Conservation (phyloP, 2,329 filamentous ascomycete species). For the Huntiella abstrusa region DNA sequence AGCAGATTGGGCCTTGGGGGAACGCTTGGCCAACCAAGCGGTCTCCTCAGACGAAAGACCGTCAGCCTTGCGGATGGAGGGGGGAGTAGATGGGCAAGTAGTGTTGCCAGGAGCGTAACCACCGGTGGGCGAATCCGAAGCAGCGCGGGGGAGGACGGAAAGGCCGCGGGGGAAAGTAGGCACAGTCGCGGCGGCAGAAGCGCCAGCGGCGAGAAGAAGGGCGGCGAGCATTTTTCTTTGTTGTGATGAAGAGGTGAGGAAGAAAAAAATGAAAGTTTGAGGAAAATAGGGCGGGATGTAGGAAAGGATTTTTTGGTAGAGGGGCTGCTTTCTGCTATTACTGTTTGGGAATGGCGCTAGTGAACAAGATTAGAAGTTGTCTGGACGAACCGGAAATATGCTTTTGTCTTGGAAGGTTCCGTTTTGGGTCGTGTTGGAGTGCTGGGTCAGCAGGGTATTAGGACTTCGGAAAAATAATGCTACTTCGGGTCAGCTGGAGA, state of each 20-base stretch:
- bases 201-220: constrained; percentile 8
- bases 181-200: constrained; percentile 1
- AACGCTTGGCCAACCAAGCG: constrained; percentile 52
- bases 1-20: constrained; percentile 54
- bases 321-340: no score
- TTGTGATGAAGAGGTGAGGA: not conserved
- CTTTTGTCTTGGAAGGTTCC: no score
- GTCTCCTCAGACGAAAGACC: constrained; percentile 46
- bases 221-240: constrained; percentile 8
- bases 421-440: no score
- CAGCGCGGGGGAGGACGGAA: constrained; percentile 15
- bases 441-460: no score
- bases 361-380: no score
- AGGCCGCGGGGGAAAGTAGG: not conserved
- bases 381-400: no score
- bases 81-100: constrained; percentile 49
- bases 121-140: constrained; percentile 25
- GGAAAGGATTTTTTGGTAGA: not conserved
- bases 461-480: no score
- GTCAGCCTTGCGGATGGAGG: constrained; percentile 45
- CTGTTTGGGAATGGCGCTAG: no score
- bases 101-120: constrained; percentile 54
- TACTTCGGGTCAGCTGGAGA: no score
- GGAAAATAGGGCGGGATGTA: not conserved
- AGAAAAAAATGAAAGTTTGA: not conserved